Evolutionary conservation across 148 eudicot species (phyloP), one percentile per base, ranked within the genome.

Genomic region (Dysphania ambrosioides): DNA sequence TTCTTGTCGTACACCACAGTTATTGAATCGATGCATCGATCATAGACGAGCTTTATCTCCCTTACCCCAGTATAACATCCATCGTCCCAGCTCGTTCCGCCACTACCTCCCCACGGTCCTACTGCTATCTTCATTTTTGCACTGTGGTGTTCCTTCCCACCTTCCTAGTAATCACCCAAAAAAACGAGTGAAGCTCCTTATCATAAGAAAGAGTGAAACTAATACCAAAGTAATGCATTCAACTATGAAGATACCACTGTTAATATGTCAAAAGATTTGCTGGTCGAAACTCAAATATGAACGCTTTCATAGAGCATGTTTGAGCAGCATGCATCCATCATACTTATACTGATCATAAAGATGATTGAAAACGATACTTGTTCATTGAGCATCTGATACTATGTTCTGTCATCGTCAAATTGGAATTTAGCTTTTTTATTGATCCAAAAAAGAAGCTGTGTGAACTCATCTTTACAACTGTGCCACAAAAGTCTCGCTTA

Each of bases 61-160:
- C 90, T 82, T 2, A 90, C 78, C 2, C 92, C 96, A 30, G 23
- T 68, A 75, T 80, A 82, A 53, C 73, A 60, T 29, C 90, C 90
- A 41, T 88, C 92, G 35, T 90, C 92, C 95, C 95, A 90, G 32
- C 79, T 66, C 2, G 74, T 49, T 49, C 95, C 95, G 2, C 87
- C 90, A 23, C 76, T 75, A 21, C 85, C 92, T 65, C 87, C 91
- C 87, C 90, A 88, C 64, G 90, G 86, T 24, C 87, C 91, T n/a
- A 85, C 87, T 3, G 73, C 76, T 19, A 85, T 73, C 53, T 77
- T 80, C 71, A 36, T 81, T 31, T 60, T 75, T 51, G 78, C 85
- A 19, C n/a, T 66, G 26, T 36, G 30, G 71, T 71, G 84, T 34
- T 83, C 79, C 59, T 63, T 78, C 32, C 76, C 19, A 53, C 42